Evolutionary conservation across 164 flowering plant genomes (phyloP).

Genomic region (Vitis rupestris): DNA sequence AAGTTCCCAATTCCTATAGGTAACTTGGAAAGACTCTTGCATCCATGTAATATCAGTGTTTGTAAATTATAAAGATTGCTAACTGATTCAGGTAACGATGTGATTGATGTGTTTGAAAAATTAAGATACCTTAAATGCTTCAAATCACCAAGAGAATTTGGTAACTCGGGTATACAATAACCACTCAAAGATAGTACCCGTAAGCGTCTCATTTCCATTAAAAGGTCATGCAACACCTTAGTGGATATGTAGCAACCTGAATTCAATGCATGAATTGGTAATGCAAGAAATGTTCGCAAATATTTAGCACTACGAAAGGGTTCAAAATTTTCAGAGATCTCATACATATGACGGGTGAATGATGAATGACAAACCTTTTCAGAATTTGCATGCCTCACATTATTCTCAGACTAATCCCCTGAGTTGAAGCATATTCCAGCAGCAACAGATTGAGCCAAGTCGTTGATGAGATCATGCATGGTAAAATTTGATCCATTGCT

Average conservation of each 20-base stretch:
- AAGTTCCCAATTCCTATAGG: background rate
- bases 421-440: background rate
- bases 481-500: background rate
- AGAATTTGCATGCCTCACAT: background rate
- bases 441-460: background rate
- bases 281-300: background rate
- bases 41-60: background rate
- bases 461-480: conserved; percentile 5
- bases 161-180: background rate
- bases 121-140: conserved; percentile 10
- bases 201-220: no score
- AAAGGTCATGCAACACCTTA: no score
- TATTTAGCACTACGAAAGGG: background rate
- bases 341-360: no score
- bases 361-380: background rate
- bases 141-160: background rate
- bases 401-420: no score
- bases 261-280: no score
- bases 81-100: background rate
- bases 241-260: no score
- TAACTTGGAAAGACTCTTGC: background rate
- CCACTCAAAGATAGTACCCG: no score
- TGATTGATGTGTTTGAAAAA: background rate
- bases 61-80: background rate
- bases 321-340: no score